These are phyloP conservation scores for Withania somnifera DNA, from an alignment of 305 asterid species.

Conservation along the genomic window DNA sequence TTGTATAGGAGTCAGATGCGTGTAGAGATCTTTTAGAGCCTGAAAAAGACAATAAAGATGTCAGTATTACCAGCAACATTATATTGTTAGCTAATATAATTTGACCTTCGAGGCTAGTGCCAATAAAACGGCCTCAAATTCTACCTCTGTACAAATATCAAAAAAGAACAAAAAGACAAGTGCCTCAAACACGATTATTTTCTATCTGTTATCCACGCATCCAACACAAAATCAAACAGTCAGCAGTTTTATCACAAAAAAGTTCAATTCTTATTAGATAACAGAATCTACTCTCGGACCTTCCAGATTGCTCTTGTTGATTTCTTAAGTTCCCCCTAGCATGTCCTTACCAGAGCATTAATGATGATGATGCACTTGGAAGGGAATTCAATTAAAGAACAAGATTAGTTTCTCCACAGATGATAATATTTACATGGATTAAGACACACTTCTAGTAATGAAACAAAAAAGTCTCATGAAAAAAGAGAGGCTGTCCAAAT, in stretches of 20 bases:
- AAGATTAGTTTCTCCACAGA: not conserved
- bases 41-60: constrained; percentile 23
- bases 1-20: constrained; percentile 79
- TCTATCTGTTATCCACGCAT: not conserved
- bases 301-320: not conserved
- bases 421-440: not conserved
- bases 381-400: not conserved
- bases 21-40: constrained; percentile 75
- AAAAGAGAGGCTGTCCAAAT: not conserved
- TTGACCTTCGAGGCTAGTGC: not conserved
- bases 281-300: not conserved
- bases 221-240: not conserved
- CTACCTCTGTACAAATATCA: not conserved
- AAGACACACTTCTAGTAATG: not conserved
- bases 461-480: not conserved
- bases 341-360: not conserved
- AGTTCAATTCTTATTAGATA: not conserved
- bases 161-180: not conserved
- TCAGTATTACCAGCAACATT: not conserved
- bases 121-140: not conserved
- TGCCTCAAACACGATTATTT: not conserved
- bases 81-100: not conserved
- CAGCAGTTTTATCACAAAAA: not conserved
- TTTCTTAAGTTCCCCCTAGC: not conserved
- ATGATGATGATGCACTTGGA: not conserved